These are phyloP conservation scores for Xerocomellus intermedius DNA, from an alignment of 768 basidiomycete species.

Conservation along the genomic window DNA sequence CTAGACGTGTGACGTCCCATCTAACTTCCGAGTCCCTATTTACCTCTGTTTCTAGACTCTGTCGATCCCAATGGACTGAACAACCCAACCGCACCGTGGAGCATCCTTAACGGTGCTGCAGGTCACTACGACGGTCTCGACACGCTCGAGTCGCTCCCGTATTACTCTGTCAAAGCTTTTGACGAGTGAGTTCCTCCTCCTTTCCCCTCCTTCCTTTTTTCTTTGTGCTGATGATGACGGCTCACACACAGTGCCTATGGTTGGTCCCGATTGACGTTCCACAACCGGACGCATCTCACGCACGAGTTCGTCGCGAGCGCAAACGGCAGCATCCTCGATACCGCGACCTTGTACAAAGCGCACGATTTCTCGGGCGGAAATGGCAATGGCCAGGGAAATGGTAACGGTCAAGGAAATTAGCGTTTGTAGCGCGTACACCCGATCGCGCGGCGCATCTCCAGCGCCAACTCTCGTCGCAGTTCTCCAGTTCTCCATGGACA, in stretches of 20 bases:
- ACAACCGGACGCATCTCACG: constrained; percentile 30
- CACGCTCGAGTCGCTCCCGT: neutral
- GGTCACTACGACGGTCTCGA: constrained; percentile 31
- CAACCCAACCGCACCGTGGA: constrained; percentile 27
- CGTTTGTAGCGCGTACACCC: too few relatives aligned
- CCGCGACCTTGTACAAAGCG: constrained; percentile 25
- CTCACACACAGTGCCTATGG: constrained; percentile 19
- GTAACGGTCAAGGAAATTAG: neutral
- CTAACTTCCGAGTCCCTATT: too few relatives aligned
- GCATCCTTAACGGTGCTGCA: constrained; percentile 28
- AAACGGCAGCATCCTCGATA: constrained; percentile 26
- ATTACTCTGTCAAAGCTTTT: constrained; percentile 6
- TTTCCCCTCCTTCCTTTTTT: too few relatives aligned
- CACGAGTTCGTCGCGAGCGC: constrained; percentile 31
- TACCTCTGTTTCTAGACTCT: neutral
- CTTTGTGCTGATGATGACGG: neutral
- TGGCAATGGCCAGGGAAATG: neutral
- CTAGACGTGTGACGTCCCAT: neutral
- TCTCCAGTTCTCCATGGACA: too few relatives aligned
- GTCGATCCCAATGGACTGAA: constrained; percentile 25
- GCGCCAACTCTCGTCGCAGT: too few relatives aligned
- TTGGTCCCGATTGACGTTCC: constrained; percentile 31
- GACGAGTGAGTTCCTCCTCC: constrained; percentile 13
- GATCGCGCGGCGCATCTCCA: too few relatives aligned
- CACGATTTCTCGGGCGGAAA: constrained; percentile 11